A percentile compares a stretch with the other conserved stretches of the same genome.
These are phyloP conservation scores for Penicillium sp. DNA, from an alignment of 2,329 filamentous ascomycete genomes.

Conservation along the genomic window DNA sequence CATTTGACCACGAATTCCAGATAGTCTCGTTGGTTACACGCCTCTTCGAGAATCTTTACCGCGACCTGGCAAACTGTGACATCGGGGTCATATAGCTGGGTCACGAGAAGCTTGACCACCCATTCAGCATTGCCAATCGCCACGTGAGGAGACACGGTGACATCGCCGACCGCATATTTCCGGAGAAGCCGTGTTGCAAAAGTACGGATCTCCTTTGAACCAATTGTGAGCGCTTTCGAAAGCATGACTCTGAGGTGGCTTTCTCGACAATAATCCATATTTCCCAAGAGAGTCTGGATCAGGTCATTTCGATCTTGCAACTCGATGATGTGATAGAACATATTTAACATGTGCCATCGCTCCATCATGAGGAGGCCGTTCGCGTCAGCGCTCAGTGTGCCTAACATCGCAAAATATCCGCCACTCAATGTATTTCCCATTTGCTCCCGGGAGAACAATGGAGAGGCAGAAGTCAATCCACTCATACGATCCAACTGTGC, in stretches of 20 bases:
- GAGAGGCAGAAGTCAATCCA: constrained; percentile 66
- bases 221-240: constrained; percentile 88
- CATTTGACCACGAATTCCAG: constrained; percentile 97
- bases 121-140: constrained; percentile 74
- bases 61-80: constrained; percentile 95
- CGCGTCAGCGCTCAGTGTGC: constrained; percentile 76
- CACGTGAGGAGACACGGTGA: constrained; percentile 38
- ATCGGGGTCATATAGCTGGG: constrained; percentile 94
- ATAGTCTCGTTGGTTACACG: constrained; percentile 87
- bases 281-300: constrained; percentile 81
- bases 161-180: constrained; percentile 72
- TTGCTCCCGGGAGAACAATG: constrained; percentile 83
- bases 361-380: constrained; percentile 88
- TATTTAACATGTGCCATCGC: constrained; percentile 97
- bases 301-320: constrained; percentile 87
- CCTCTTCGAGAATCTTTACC: constrained; percentile 95
- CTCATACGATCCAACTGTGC: constrained; percentile 89
- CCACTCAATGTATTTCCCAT: constrained; percentile 84
- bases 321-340: constrained; percentile 98
- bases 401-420: constrained; percentile 92
- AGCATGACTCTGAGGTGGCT: constrained; percentile 90
- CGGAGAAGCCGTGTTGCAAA: constrained; percentile 82
- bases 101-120: constrained; percentile 96
- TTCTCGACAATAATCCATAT: constrained; percentile 86
- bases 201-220: constrained; percentile 86